Percentiles rank a stretch among this genome's conserved stretches.
Conservation (phyloP, 257 asterid species). For the Jacaranda mimosifolia region DNA sequence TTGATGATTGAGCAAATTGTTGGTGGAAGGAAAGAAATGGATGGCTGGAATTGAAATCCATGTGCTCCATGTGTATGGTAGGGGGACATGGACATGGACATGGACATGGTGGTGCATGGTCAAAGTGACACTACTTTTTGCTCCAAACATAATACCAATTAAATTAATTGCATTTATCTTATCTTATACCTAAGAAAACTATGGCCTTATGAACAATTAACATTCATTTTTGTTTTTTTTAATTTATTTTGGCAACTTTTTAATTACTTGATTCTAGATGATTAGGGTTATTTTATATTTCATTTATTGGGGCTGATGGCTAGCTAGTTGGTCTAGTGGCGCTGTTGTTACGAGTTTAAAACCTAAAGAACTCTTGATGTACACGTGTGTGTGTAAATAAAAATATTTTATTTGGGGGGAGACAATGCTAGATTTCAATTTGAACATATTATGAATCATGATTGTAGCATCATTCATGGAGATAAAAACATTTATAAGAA, state of each 20-base stretch:
- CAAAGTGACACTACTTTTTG: slow-evolving; percentile 25
- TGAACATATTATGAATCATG: neutral
- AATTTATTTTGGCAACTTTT: too few relatives aligned
- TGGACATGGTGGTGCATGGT: slow-evolving; percentile 26
- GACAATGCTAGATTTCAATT: neutral
- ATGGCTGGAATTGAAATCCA: slow-evolving; percentile 49
- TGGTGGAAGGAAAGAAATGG: slow-evolving; percentile 33
- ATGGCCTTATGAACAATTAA: neutral
- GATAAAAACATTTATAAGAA: neutral
- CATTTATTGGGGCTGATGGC: too few relatives aligned
- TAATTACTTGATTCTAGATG: too few relatives aligned
- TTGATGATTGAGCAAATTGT: slow-evolving; percentile 37
- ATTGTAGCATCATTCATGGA: neutral
- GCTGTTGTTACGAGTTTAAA: too few relatives aligned
- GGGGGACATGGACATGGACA: slow-evolving; percentile 44
- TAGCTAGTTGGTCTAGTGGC: too few relatives aligned
- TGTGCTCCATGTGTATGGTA: slow-evolving; percentile 57
- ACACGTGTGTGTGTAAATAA: too few relatives aligned
- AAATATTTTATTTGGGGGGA: too few relatives aligned
- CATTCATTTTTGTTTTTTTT: too few relatives aligned
- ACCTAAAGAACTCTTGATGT: too few relatives aligned
- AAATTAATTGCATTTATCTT: slow-evolving; percentile 15
- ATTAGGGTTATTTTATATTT: too few relatives aligned
- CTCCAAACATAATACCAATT: neutral
- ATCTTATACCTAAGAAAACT: neutral